These are phyloP conservation scores for Antitrichia curtipendula DNA, from an alignment of 225 moss, liverwort and hornwort species.

Conservation along the genomic window DNA sequence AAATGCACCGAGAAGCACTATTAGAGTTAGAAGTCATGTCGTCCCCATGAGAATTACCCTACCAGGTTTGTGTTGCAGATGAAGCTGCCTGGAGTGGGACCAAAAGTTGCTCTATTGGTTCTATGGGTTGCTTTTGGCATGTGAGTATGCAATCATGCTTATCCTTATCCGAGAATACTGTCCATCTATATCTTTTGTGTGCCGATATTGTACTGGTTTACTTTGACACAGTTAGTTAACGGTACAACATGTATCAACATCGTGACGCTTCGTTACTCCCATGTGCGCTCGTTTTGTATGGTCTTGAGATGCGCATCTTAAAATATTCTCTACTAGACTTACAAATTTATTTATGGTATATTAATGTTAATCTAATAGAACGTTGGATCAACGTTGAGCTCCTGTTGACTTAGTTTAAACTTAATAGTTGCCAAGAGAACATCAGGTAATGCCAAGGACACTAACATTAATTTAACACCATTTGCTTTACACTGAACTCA, in stretches of 20 bases:
- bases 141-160: constrained; percentile 26
- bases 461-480: background rate
- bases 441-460: background rate
- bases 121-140: constrained; percentile 78
- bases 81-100: constrained; percentile 94
- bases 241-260: background rate
- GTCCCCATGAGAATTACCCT: background rate
- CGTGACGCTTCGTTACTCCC: background rate
- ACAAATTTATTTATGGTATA: background rate
- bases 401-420: background rate
- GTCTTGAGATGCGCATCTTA: background rate
- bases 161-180: background rate
- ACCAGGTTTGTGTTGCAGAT: constrained; percentile 28
- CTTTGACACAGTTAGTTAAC: background rate
- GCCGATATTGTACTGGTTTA: background rate
- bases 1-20: background rate
- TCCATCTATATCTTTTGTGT: background rate
- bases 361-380: background rate
- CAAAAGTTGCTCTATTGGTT: constrained; percentile 82
- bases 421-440: background rate
- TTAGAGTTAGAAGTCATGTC: background rate
- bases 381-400: background rate
- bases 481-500: background rate
- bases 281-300: constrained; percentile 10
- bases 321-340: background rate